phyloP scores from a whole-genome alignment of 805 yeast genomes.

The Phaffomyces antillensis region DNA sequence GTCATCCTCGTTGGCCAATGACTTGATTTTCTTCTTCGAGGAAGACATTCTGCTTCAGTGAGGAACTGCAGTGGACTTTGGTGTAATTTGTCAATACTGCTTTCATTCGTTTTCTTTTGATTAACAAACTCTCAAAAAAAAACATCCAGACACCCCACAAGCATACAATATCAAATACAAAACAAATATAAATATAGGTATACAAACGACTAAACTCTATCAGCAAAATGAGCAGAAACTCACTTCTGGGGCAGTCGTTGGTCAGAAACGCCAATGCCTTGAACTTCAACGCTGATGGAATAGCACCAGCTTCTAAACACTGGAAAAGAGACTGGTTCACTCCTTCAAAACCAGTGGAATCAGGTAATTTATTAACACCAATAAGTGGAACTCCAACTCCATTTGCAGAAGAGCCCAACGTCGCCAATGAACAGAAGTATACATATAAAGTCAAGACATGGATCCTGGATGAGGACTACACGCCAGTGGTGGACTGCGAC shows the following conservation, averaged over 20 bases:
- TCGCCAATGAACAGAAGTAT: slow-evolving; percentile 11
- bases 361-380: slow-evolving; percentile 16
- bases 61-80: background rate
- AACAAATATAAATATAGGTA: background rate
- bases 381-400: slow-evolving; percentile 19
- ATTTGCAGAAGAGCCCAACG: slow-evolving; percentile 20
- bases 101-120: background rate
- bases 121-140: too few species aligned
- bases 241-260: slow-evolving; percentile 22
- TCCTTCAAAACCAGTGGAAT: slow-evolving; percentile 11
- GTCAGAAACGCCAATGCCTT: slow-evolving; percentile 21
- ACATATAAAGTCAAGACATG: slow-evolving; percentile 28
- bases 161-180: background rate
- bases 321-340: slow-evolving; percentile 25
- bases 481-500: slow-evolving; percentile 27
- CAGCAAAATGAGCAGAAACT: slow-evolving; percentile 4
- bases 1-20: slow-evolving; percentile 29
- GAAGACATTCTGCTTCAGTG: slow-evolving; percentile 1
- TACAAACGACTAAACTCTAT: background rate
- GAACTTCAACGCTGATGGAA: slow-evolving; percentile 11
- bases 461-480: slow-evolving; percentile 20
- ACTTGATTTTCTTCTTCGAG: slow-evolving; percentile 4
- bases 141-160: background rate
- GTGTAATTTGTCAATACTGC: background rate
- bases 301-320: slow-evolving; percentile 13